Evolutionary conservation across 192 early-diverging fungal species (phyloP), one percentile per base, ranked within the genome.

Genomic region (Radiomyces spectabilis): DNA sequence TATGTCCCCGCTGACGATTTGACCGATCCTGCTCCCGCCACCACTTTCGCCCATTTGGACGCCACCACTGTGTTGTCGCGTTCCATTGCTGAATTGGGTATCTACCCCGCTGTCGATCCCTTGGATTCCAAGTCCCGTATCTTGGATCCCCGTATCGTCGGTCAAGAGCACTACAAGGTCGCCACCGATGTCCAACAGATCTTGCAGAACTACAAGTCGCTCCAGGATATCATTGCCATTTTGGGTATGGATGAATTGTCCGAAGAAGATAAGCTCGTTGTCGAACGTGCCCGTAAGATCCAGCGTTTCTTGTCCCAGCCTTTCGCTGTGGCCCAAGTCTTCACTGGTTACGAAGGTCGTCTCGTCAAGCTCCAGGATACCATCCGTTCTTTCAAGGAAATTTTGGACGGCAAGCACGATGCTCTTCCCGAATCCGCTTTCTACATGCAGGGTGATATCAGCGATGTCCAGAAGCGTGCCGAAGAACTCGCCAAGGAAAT

Each of bases 181-280:
- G 94, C 94, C 81, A 93, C 90, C 40, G 83, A 84, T 59, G 87
- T 89, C 50, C 94, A 97, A 77, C 84, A 91, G 80, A 93, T 94
- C 71, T 86, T 97, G 62, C 94, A 97, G 80, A 89, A 87, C 72
- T 97, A 97, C 86, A 97, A 97, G 87, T 94, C 91, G 54, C 88
- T 97, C 55, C 94, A 97, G 77, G 94, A 97, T 83, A 97, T 97
- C 68, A 97, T 97, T 84, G 92, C 94, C 78, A 95, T 97, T 90
- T 76, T 97, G 56, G 92, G 92, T 88, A 97, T 97, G 92, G 94
- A 97, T 74, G 94, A 97, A 82, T 76, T 97, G 76, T 97, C 94
- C 33, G 94, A 97, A 70, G 92, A 97, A 70, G 94, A 97, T 80
- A 97, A 97, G 89, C 77, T 92, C 52, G 91, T 88, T 53, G 94